Conservation (phyloP, 495 filamentous ascomycete genomes). For the Friedmanniomyces simplex region DNA sequence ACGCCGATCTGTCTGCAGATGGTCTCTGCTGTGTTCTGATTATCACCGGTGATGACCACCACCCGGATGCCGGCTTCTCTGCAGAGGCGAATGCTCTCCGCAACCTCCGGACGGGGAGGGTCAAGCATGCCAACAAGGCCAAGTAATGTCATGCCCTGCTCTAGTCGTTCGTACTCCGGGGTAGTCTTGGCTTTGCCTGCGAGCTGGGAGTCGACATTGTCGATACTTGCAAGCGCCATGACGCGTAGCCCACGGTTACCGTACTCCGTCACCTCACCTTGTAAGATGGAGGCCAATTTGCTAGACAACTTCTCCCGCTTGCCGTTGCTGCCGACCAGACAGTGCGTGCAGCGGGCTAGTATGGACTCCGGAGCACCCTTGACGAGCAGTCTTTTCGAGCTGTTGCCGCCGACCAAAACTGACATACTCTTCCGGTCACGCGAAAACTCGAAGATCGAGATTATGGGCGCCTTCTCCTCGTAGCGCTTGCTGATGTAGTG, state of each 20-base stretch:
- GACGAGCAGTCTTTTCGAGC: conserved; percentile 71
- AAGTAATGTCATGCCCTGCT: conserved; percentile 87
- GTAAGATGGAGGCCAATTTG: conserved; percentile 55
- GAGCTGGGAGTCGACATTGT: conserved; percentile 47
- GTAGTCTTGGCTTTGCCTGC: conserved; percentile 67
- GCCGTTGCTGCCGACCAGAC: conserved; percentile 63
- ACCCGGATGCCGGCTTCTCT: conserved; percentile 90
- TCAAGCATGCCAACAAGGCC: conserved; percentile 96
- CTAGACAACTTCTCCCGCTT: conserved; percentile 59
- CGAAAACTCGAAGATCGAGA: conserved; percentile 94
- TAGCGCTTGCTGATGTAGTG: conserved; percentile 78
- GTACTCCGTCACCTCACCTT: conserved; percentile 73
- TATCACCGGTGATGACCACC: conserved; percentile 97
- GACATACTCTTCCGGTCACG: conserved; percentile 99
- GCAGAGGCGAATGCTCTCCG: conserved; percentile 75
- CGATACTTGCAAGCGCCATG: conserved; percentile 78
- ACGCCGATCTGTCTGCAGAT: conserved; percentile 96
- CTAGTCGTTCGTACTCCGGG: conserved; percentile 71
- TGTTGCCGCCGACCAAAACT: conserved; percentile 63
- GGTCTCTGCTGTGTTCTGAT: conserved; percentile 91
- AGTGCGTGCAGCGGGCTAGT: conserved; percentile 78
- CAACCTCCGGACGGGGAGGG: conserved; percentile 90
- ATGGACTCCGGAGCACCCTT: conserved; percentile 95
- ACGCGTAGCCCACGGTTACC: conserved; percentile 88
- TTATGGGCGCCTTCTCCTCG: conserved; percentile 58